Evolutionary conservation across 257 asterid species (phyloP).

Genomic region (Nicotiana noctiflora): DNA sequence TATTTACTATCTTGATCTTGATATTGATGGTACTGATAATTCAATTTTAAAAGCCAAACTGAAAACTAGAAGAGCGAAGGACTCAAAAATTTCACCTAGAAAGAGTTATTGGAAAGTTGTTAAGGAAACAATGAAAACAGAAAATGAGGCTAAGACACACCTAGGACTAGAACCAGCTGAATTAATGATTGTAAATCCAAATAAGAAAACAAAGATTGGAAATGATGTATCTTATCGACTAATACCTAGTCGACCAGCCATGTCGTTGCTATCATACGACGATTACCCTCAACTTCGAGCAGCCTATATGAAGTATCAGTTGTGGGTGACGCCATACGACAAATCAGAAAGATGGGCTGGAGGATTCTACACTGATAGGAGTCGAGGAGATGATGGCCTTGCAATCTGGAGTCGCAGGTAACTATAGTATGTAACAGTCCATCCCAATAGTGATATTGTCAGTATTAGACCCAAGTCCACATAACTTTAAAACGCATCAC

Average conservation of each 20-base stretch:
- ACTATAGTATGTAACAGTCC: not conserved
- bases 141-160: constrained; percentile 33
- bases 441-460: not conserved
- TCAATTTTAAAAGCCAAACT: constrained; percentile 44
- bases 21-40: constrained; percentile 49
- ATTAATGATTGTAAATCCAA: constrained; percentile 45
- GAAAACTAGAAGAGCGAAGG: constrained; percentile 17
- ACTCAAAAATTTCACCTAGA: constrained; percentile 34
- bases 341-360: constrained; percentile 68
- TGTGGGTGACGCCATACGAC: constrained; percentile 54
- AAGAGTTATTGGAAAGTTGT: constrained; percentile 56
- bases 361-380: constrained; percentile 56
- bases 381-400: constrained; percentile 65
- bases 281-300: constrained; percentile 65
- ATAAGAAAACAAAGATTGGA: constrained; percentile 47
- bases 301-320: constrained; percentile 50
- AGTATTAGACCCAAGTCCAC: not conserved
- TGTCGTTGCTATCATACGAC: constrained; percentile 34
- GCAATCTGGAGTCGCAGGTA: constrained; percentile 58
- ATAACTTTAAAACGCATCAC: not conserved
- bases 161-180: constrained; percentile 37
- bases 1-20: constrained; percentile 61
- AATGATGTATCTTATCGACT: constrained; percentile 50
- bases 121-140: constrained; percentile 41
- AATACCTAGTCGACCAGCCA: constrained; percentile 39